phyloP scores from a whole-genome alignment of 1,139 yeast genomes.

The Hyphopichia burtonii region DNA sequence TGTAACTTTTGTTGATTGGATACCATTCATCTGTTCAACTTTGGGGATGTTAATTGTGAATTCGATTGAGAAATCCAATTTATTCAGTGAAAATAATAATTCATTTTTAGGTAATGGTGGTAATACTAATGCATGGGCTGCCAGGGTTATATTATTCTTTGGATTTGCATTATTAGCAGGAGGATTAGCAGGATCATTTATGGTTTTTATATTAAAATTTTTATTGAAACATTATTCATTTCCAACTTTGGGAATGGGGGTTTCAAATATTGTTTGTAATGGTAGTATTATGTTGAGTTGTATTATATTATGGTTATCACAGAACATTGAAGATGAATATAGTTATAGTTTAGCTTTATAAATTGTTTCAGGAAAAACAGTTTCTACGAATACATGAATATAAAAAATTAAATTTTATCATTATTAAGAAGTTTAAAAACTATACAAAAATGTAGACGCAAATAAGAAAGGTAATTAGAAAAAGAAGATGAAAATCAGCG shows the following conservation, averaged over 20 bases:
- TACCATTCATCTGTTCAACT: conserved; percentile 85
- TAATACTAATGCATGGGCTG: conserved; percentile 81
- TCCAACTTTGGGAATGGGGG: conserved; percentile 95
- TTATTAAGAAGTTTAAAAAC: background rate
- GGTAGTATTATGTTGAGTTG: conserved; percentile 84
- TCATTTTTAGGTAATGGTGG: conserved; percentile 46
- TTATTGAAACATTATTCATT: conserved; percentile 71
- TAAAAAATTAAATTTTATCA: background rate
- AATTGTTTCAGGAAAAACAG: too few species aligned
- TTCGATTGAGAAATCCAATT: conserved; percentile 81
- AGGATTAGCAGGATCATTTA: conserved; percentile 89
- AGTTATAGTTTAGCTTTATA: conserved; percentile 84
- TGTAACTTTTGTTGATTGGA: conserved; percentile 91
- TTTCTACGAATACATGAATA: background rate
- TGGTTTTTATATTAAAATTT: conserved; percentile 82
- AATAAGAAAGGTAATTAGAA: background rate
- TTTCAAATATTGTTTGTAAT: conserved; percentile 81
- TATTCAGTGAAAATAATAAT: conserved; percentile 55
- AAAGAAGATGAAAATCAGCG: background rate
- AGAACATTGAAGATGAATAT: conserved; percentile 92
- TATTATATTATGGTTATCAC: conserved; percentile 86
- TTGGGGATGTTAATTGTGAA: conserved; percentile 91
- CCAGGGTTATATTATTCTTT: conserved; percentile 80
- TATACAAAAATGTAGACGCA: background rate
- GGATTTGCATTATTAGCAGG: conserved; percentile 94